Base-by-base conservation (phyloP, 768 basidiomycete genomes). In the Myochromella boudieri region DNA sequence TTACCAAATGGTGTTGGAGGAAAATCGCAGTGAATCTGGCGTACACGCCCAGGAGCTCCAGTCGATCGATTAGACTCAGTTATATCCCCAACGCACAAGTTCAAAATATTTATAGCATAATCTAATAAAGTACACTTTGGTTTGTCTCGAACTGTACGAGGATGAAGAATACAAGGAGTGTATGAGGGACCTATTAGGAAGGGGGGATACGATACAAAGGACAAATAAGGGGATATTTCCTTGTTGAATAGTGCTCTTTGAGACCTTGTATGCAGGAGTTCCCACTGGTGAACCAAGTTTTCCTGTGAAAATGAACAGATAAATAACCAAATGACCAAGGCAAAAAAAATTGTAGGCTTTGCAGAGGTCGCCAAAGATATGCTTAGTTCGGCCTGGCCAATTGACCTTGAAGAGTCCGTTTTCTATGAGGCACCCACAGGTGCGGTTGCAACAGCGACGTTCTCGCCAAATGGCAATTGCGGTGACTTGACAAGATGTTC, bases 381-480 rank as follows among this genome's bases (percentile, higher is more conserved):
- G 49, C 49, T 53, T 44, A 33, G 22, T 52, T 48, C 39, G 32
- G 31, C 43, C 44, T 32, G 49, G 40, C 43, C 50, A 42, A 12
- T 12, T 33, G 33, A 25, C 3, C 6, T 27, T 31, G 38, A n/a
- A n/a, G 27, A 20, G 33, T 40, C 22, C 41, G 25, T 41, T 15
- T 60, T 56, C 59, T 63, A 68, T 65, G 66, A 74, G 22, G 69
- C 74, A 40, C 70, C 69, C 33, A 74, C 63, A 38, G 67, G 60
- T 37, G 69, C 65, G 43, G 81, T 70, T 39, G 76, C 70, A 48
- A 85, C 70, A 33, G 77, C 69, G 37, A 79, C 72, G 55, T 77
- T 82, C 61, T 87, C 85, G 52, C 74, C 76, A 53, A 82, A 79
- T 14, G 82, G 72, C 44, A 82, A 60, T 61, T 81, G 81, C 51